phyloP scores from a whole-genome alignment of 805 yeast genomes.

The Saccharomyces eubayanus region DNA sequence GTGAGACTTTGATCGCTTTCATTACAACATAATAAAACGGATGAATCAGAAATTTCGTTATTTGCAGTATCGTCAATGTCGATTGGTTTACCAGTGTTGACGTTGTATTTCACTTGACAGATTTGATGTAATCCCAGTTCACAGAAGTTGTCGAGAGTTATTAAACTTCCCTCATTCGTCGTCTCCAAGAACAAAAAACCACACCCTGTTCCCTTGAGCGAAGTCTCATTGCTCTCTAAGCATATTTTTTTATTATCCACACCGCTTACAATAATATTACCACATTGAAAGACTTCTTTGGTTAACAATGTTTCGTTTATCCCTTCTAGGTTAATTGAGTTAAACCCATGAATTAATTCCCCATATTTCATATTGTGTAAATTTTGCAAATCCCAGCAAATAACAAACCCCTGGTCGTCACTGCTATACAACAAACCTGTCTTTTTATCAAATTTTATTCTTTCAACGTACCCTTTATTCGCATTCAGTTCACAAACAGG shows the following conservation, averaged over 20 bases:
- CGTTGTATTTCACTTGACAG: constrained; percentile 13
- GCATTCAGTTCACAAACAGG: constrained; percentile 15
- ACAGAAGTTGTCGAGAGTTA: constrained; percentile 7
- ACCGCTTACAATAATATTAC: constrained; percentile 20
- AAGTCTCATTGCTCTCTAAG: constrained; percentile 2
- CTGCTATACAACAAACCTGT: constrained; percentile 13
- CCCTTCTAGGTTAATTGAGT: constrained; percentile 7
- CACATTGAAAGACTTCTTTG: constrained; percentile 18
- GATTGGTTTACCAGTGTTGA: background rate
- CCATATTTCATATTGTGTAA: constrained; percentile 13
- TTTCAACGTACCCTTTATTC: constrained; percentile 18
- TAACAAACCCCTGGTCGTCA: constrained; percentile 17
- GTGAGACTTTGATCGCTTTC: background rate
- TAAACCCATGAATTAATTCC: constrained; percentile 17
- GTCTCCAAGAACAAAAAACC: constrained; percentile 11
- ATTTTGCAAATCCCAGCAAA: constrained; percentile 22
- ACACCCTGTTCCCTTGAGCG: constrained; percentile 1
- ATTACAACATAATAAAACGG: background rate
- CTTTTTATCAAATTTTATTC: constrained; percentile 9
- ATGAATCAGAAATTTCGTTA: background rate
- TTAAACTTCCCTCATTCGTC: constrained; percentile 10
- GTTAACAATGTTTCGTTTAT: constrained; percentile 2
- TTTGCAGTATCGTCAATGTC: background rate
- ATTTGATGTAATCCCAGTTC: constrained; percentile 24
- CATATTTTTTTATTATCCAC: constrained; percentile 1